Base-by-base conservation (phyloP, 208 protist genomes). In the Acanthamoeba sp. region DNA sequence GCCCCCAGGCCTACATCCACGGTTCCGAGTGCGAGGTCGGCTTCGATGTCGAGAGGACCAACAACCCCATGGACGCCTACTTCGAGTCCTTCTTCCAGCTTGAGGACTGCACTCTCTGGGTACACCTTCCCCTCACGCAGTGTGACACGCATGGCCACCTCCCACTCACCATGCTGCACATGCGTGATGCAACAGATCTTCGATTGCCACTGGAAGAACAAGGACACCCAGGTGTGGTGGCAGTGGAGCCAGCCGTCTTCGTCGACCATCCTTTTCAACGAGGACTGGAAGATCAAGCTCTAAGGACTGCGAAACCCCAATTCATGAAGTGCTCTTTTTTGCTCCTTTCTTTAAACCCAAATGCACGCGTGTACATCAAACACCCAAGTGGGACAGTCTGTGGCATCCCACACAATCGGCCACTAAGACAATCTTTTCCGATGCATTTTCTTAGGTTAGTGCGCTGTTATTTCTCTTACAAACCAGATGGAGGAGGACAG, bases 1-100 rank as follows among this genome's bases (percentile, higher is more conserved):
- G 52, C 52, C 95, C 95, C 24, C 95, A 96, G 66, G 95, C 66
- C 64, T 95, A 96, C 73, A 73, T 96, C n/a, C 92, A 95, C 48
- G 95, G 95, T n/a, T 62, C 92, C 48, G 20, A 84, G 36, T 96
- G 95, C 57, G 84, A 89, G 55, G 73, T 96, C 7, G 95, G 92
- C 29, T 93, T 96, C 64, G 95, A 96, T 64, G 52, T 96, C 1
- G 27, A 87, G 52, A 91, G 52, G 57, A 91, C 85, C 55, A 93
- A 73, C 42, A 24, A 76, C 14, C 95, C 95, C 59, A 94, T 95
- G 82, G 50, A 62, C 76, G 85, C 94, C 62, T 36, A 91, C 85
- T 95, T 96, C 4, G 50, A 95, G 50, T 91, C 93, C 18, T 96
- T 91, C 80, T 96, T 55, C 89, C 59, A 59, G 57, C n/a, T 34